A percentile compares a stretch with the other conserved stretches of the same genome.
These are phyloP conservation scores for Asclepias syriaca DNA, from an alignment of 257 asterid species.

Conservation along the genomic window DNA sequence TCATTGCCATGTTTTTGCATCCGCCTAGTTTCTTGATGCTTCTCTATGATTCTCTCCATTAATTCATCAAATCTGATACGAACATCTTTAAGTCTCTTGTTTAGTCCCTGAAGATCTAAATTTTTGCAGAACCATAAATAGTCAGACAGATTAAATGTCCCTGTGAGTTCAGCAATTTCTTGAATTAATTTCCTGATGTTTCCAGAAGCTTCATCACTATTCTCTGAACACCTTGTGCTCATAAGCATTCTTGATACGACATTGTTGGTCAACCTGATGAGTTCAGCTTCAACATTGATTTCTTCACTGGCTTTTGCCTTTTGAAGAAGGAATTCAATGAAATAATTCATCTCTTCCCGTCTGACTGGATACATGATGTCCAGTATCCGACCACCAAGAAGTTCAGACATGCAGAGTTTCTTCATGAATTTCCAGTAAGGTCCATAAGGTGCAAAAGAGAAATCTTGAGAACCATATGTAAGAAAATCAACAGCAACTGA, in stretches of 20 bases:
- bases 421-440: constrained; percentile 70
- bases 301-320: constrained; percentile 29
- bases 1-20: constrained; percentile 13
- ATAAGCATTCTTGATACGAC: constrained; percentile 60
- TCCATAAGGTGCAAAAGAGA: constrained; percentile 69
- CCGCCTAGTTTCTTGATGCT: constrained; percentile 39
- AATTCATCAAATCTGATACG: constrained; percentile 48
- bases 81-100: constrained; percentile 41
- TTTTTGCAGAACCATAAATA: constrained; percentile 62
- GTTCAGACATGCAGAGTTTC: constrained; percentile 71
- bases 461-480: constrained; percentile 66
- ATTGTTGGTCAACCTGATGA: constrained; percentile 44
- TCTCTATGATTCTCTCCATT: constrained; percentile 60
- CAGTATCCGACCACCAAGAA: constrained; percentile 54
- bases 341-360: constrained; percentile 29
- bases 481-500: constrained; percentile 44
- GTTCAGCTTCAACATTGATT: constrained; percentile 55
- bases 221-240: constrained; percentile 54
- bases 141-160: constrained; percentile 58
- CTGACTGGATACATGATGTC: constrained; percentile 56
- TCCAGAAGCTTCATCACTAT: constrained; percentile 48
- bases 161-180: constrained; percentile 48
- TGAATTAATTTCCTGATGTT: constrained; percentile 43
- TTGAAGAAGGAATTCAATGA: constrained; percentile 20
- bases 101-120: constrained; percentile 62